Conservation (phyloP, 2,329 filamentous ascomycete species). For the Penicillium fuscoglaucum region DNA sequence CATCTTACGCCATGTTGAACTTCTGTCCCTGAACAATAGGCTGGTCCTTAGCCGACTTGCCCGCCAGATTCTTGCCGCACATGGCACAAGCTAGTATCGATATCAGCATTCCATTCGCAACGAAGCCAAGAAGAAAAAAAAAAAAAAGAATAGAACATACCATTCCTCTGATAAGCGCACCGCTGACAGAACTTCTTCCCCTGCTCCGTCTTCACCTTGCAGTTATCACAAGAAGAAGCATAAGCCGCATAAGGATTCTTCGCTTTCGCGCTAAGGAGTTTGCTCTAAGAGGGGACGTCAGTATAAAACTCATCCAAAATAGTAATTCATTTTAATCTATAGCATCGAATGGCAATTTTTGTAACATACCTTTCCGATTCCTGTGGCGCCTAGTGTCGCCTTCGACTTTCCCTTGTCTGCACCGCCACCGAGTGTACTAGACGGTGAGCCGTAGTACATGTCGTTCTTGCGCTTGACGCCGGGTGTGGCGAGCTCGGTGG, state of each 20-base stretch:
- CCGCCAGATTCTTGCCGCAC: conserved; percentile 59
- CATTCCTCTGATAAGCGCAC: conserved; percentile 63
- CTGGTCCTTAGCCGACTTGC: conserved; percentile 48
- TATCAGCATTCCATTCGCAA: conserved; percentile 11
- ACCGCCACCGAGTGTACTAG: conserved; percentile 39
- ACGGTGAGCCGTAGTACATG: conserved; percentile 63
- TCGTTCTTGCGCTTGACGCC: conserved; percentile 67
- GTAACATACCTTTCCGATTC: conserved; percentile 57
- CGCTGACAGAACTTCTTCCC: conserved; percentile 62
- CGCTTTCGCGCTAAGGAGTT: conserved; percentile 63
- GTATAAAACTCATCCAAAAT: background rate
- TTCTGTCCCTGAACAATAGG: conserved; percentile 62
- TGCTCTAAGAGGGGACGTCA: conserved; percentile 51
- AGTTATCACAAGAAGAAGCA: conserved; percentile 60
- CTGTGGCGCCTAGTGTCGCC: conserved; percentile 57
- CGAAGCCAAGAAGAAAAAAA: background rate
- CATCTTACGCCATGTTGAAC: conserved; percentile 59
- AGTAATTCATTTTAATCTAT: background rate
- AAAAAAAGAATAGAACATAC: conserved; percentile 41
- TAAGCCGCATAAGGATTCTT: conserved; percentile 68
- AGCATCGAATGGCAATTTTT: background rate
- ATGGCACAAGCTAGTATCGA: conserved; percentile 57
- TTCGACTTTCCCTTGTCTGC: conserved; percentile 36
- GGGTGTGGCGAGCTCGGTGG: conserved; percentile 62
- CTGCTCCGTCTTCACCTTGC: conserved; percentile 64